Base-by-base conservation (phyloP, 345 rosid species). In the Eucalyptus lansdowneana region DNA sequence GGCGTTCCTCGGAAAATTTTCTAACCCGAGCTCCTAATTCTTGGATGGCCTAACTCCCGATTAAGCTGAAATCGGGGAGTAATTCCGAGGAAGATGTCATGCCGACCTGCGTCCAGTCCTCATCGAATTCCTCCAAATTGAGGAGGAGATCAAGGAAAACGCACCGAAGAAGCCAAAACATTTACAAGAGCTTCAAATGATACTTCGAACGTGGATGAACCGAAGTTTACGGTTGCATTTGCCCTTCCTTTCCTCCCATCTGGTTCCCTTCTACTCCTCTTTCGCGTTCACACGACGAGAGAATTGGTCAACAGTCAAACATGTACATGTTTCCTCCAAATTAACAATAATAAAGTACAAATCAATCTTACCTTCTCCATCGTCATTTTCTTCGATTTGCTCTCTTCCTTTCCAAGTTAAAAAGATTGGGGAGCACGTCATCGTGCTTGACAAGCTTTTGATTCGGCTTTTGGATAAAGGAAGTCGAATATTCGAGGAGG, bases 281-380 rank as follows among this genome's bases (percentile, higher is more conserved):
- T 34, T 34, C 44, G 44, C 42, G 11, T 69, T 37, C 42, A 10
- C 81, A 11, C 47, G 14, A 21, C 83, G 4, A 24, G 47, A 21
- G 47, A 21, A 76, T 10, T 10, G 83, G 83, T 37, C 83, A 76
- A 76, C 11, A 37, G 45, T 72, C 27, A 6, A 40, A 19, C 15
- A 37, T 37, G 14, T 11, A 0, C 45, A 11, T 11, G 83, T 76
- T 37, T 21, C 27, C 27, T 76, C 83, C 83, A 0, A 4, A 6
- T 37, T 76, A 12, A 6, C 45, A 3, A 3, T 11, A 11, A 76
- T 11, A 72, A 37, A 37, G 83, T 76, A 76, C 83, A 21, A 76
- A 76, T 40, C 83, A 21, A 76, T 21, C 83, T 76, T 37, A 5
- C 47, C 15, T 37, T 37, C 83, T 37, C 83, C 83, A 76, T 76